Percentiles rank a stretch among this genome's conserved stretches.
Conservation (phyloP, 495 filamentous ascomycete species). For the Tricharina praecox region DNA sequence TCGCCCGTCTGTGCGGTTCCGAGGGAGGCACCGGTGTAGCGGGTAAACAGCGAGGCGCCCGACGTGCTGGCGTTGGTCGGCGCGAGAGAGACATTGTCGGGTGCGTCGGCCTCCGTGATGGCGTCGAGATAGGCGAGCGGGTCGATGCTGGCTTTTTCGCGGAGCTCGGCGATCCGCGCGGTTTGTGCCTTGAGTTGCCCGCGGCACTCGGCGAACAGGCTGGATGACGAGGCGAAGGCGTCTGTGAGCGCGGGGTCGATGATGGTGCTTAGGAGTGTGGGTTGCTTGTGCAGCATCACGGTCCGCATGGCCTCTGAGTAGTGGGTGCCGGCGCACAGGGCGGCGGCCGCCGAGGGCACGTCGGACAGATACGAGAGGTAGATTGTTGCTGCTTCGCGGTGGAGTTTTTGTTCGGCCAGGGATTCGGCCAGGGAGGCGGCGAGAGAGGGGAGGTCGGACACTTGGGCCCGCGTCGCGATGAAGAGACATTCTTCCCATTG, state of each 20-base stretch:
- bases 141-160: constrained; percentile 60
- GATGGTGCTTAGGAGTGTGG: constrained; percentile 38
- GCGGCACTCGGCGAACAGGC: constrained; percentile 83
- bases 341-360: constrained; percentile 43
- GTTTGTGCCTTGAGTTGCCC: constrained; percentile 67
- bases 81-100: constrained; percentile 81
- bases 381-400: constrained; percentile 58
- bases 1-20: constrained; percentile 50
- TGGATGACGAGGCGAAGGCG: constrained; percentile 57
- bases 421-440: constrained; percentile 50
- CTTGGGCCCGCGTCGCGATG: constrained; percentile 41
- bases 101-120: constrained; percentile 46
- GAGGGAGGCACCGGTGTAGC: constrained; percentile 58
- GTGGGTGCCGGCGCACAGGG: constrained; percentile 65
- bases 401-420: constrained; percentile 66
- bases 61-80: constrained; percentile 66
- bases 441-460: constrained; percentile 40
- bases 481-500: constrained; percentile 83
- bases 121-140: constrained; percentile 40
- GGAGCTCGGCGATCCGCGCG: constrained; percentile 64
- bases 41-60: constrained; percentile 66
- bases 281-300: constrained; percentile 18
- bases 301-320: constrained; percentile 67
- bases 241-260: constrained; percentile 66
- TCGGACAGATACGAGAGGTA: constrained; percentile 65